Conservation (phyloP, 2,329 filamentous ascomycete species). For the Colletotrichum sp. region DNA sequence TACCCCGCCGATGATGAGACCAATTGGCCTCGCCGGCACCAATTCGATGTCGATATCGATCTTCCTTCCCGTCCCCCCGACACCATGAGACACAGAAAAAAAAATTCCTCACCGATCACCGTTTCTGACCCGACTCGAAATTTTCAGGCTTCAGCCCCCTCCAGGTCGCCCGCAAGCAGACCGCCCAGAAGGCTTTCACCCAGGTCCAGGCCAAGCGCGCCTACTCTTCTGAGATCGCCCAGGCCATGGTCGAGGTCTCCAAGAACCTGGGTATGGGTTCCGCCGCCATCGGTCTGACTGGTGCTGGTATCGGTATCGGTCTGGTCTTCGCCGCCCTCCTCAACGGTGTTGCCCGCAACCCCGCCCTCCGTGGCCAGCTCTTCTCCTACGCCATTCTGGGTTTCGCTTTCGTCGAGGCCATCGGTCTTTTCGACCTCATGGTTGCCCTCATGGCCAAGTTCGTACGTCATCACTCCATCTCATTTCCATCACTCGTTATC, state of each 20-base stretch:
- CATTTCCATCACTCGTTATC: background rate
- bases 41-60: constrained; percentile 1
- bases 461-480: constrained; percentile 54
- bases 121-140: constrained; percentile 35
- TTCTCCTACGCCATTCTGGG: constrained; percentile 96
- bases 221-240: constrained; percentile 88
- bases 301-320: constrained; percentile 95
- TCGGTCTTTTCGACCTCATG: constrained; percentile 88
- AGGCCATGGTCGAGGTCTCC: constrained; percentile 88
- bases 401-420: constrained; percentile 94
- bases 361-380: constrained; percentile 91
- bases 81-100: background rate
- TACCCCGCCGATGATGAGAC: constrained; percentile 21
- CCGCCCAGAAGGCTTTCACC: constrained; percentile 69
- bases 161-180: constrained; percentile 75
- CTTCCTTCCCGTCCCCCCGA: background rate
- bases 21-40: constrained; percentile 33
- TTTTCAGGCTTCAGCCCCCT: constrained; percentile 63
- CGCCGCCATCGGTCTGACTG: constrained; percentile 89
- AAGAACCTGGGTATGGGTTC: constrained; percentile 90
- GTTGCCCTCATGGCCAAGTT: constrained; percentile 94
- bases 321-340: constrained; percentile 91
- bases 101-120: background rate
- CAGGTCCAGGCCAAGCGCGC: constrained; percentile 66
- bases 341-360: constrained; percentile 91